These are phyloP conservation scores for Apostasia ramifera DNA, from an alignment of 106 monocot genomes.

Conservation along the genomic window DNA sequence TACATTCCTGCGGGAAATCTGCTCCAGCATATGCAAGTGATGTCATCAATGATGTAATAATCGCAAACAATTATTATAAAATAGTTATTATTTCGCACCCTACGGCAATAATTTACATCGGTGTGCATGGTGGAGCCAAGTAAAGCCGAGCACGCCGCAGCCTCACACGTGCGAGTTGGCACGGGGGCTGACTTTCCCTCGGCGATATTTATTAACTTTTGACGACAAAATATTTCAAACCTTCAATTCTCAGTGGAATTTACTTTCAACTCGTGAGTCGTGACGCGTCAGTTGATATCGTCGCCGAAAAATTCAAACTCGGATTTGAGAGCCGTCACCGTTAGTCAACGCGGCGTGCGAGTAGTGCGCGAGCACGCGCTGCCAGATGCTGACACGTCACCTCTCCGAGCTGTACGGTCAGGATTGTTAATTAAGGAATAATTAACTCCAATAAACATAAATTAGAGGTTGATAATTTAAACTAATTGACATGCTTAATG, in stretches of 20 bases:
- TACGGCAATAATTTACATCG: not conserved
- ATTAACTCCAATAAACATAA: too few species aligned
- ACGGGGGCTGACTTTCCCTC: not conserved
- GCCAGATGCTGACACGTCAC: not conserved
- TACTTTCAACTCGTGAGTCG: not conserved
- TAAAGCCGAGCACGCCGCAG: not conserved
- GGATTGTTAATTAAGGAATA: too few species aligned
- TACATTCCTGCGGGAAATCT: not conserved
- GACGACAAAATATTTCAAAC: not conserved
- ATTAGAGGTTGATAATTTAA: too few species aligned
- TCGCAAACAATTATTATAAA: not conserved
- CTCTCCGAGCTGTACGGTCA: too few species aligned
- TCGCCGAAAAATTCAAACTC: not conserved
- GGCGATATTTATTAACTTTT: not conserved
- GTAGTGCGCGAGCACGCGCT: not conserved
- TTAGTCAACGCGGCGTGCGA: not conserved
- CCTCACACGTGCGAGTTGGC: not conserved
- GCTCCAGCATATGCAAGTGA: not conserved
- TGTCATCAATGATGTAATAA: not conserved
- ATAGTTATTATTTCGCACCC: not conserved
- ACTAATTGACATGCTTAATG: too few species aligned
- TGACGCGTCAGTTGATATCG: not conserved
- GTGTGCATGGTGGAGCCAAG: not conserved
- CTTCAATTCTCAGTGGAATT: not conserved
- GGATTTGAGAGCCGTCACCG: not conserved